Conservation (phyloP, 345 rosid species). For the Leavenworthia alabamica region DNA sequence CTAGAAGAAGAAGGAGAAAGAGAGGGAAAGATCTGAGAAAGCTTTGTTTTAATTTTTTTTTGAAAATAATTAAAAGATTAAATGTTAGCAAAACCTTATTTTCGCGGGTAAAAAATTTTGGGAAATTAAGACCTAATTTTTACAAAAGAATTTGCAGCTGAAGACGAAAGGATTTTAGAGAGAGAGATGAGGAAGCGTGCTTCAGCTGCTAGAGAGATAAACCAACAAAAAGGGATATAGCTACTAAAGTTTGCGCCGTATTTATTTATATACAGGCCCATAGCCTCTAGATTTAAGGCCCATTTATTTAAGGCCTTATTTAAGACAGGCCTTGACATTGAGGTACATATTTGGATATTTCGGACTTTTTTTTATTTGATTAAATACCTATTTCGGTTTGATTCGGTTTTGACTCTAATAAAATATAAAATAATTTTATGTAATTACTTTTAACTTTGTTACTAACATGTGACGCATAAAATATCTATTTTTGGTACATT, state of each 20-base stretch:
- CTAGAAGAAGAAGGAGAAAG: slow-evolving; percentile 26
- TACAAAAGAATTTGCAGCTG: slow-evolving; percentile 14
- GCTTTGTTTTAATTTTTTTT: too few species aligned
- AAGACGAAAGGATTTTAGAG: background rate
- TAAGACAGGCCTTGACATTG: too few species aligned
- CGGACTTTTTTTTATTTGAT: too few species aligned
- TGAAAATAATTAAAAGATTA: background rate
- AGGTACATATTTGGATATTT: too few species aligned
- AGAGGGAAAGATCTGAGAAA: slow-evolving; percentile 19
- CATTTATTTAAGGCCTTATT: too few species aligned
- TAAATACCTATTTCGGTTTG: background rate
- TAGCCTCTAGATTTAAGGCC: background rate
- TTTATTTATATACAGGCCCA: background rate
- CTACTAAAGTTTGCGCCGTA: background rate
- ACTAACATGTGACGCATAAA: too few species aligned
- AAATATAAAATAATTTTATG: too few species aligned
- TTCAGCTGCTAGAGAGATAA: slow-evolving; percentile 1
- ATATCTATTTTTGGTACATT: too few species aligned
- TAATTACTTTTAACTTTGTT: too few species aligned
- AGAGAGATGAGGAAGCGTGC: slow-evolving; percentile 6
- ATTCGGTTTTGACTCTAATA: background rate
- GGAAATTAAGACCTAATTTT: background rate
- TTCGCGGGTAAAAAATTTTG: slow-evolving; percentile 24
- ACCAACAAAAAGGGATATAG: background rate
- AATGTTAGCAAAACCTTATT: background rate